Evolutionary conservation across 306 rosid species (phyloP), one percentile per base, ranked within the genome.

Genomic region (Castanospermum australe): DNA sequence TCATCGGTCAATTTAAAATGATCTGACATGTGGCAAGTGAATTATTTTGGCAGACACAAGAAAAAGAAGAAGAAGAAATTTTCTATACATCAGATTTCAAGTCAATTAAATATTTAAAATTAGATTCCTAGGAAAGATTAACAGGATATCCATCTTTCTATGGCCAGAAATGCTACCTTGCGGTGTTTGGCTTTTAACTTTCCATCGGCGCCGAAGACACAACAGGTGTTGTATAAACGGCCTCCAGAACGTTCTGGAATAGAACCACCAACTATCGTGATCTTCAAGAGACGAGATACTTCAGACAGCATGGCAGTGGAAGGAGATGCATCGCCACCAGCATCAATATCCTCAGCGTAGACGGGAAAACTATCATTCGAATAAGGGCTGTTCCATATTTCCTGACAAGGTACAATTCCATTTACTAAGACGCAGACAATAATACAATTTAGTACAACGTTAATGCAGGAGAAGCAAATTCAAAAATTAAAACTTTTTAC

Each of bases 361-460:
- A 84, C 73, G 0, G 97, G 98, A 47, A 95, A 93, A 87, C 93
- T 76, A 14, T 91, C 99, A 70, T 90, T 93, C 3, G 97, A 90
- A 86, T 93, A 95, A 3, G 97, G 98, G 52, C 97, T 85, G 41
- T 95, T 93, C 99, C 99, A 95, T 84, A 95, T 91, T 87, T 95
- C 99, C 98, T 95, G 71, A 61, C 4, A 71, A 21, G 74, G 4
- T 24, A 64, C 30, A 13, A 76, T 25, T 6, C 22, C n/a, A 13
- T 4, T 60, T 3, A 71, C 15, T 62, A 51, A 77, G 30, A 77
- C 59, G 36, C 10, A 20, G 2, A 36, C 38, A 64, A 5, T 15
- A 64, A 1, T 32, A 60, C 41, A 41, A 21, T 36, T 69, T 69
- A 47, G 0, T 52, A 38, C 6, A 22, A 35, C 5, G 20, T 48